Evolutionary conservation across 1,284 basidiomycete genomes (phyloP).

Genomic region (Pseudozyma tsukubaensis): DNA sequence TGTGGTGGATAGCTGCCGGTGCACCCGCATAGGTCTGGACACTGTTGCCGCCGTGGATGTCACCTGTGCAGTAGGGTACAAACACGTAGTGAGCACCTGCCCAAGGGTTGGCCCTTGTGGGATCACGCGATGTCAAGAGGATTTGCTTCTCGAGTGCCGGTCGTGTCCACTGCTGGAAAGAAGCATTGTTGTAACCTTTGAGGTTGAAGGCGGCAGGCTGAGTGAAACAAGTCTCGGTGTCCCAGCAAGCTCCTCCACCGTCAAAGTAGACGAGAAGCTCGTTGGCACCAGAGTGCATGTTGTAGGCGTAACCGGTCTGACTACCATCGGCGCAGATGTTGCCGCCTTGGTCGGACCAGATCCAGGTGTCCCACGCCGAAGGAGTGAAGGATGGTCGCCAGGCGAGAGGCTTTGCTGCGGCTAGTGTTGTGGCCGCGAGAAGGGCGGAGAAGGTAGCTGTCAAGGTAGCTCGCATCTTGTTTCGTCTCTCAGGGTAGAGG

Average conservation of each 20-base stretch:
- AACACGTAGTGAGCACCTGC: slow-evolving; percentile 20
- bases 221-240: slow-evolving; percentile 24
- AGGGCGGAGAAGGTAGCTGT: slow-evolving; percentile 2
- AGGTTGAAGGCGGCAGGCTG: slow-evolving; percentile 18
- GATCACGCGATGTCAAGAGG: slow-evolving; percentile 31
- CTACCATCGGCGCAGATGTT: slow-evolving; percentile 38
- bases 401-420: slow-evolving; percentile 4
- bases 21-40: slow-evolving; percentile 26
- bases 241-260: slow-evolving; percentile 36
- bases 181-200: slow-evolving; percentile 23
- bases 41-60: slow-evolving; percentile 26
- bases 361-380: slow-evolving; percentile 27
- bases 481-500: background rate
- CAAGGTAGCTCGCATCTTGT: slow-evolving; percentile 13
- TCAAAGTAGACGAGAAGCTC: slow-evolving; percentile 32
- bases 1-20: slow-evolving; percentile 30
- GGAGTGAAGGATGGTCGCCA: slow-evolving; percentile 12
- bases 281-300: slow-evolving; percentile 19
- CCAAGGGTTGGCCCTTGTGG: slow-evolving; percentile 23
- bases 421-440: slow-evolving; percentile 1
- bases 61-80: slow-evolving; percentile 39
- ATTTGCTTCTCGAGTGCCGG: slow-evolving; percentile 12
- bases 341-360: slow-evolving; percentile 19
- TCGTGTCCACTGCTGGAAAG: slow-evolving; percentile 4
- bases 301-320: slow-evolving; percentile 28